Percentiles rank a stretch among this genome's conserved stretches.
Evolutionary conservation across 176 grass and related monocot species (phyloP).

Genomic region (Poa annua): DNA sequence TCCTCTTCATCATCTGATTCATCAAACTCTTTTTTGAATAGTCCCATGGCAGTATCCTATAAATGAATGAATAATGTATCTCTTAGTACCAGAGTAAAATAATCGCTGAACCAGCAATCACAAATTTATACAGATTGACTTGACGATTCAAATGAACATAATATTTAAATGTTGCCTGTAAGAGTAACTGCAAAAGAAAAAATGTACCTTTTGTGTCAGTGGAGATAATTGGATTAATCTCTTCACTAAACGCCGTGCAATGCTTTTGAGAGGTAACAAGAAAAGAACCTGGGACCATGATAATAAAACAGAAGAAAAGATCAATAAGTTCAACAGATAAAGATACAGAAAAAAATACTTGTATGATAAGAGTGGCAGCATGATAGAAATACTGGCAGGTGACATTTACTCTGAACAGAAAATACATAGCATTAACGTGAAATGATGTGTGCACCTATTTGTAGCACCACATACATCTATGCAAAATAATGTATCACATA

Average conservation of each 20-base stretch:
- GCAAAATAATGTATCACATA: neutral
- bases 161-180: constrained; percentile 26
- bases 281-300: constrained; percentile 70
- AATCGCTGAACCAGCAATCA: neutral
- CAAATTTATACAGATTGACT: constrained; percentile 4
- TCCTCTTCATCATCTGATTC: constrained; percentile 70
- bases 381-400: neutral
- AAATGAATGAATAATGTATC: constrained; percentile 34
- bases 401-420: constrained; percentile 17
- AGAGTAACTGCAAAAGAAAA: constrained; percentile 13
- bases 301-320: constrained; percentile 43
- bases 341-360: constrained; percentile 23
- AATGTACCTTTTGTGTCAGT: constrained; percentile 66
- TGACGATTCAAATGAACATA: neutral
- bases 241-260: constrained; percentile 79
- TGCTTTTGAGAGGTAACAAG: constrained; percentile 86
- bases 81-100: constrained; percentile 40
- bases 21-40: constrained; percentile 75
- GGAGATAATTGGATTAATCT: constrained; percentile 90
- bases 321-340: constrained; percentile 31
- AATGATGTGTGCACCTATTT: constrained; percentile 4
- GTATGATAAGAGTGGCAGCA: constrained; percentile 7
- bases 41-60: constrained; percentile 66
- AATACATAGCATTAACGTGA: constrained; percentile 2
- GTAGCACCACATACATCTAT: constrained; percentile 6